phyloP scores from a whole-genome alignment of 2,329 filamentous ascomycete species.

The Raffaelea albimanens region DNA sequence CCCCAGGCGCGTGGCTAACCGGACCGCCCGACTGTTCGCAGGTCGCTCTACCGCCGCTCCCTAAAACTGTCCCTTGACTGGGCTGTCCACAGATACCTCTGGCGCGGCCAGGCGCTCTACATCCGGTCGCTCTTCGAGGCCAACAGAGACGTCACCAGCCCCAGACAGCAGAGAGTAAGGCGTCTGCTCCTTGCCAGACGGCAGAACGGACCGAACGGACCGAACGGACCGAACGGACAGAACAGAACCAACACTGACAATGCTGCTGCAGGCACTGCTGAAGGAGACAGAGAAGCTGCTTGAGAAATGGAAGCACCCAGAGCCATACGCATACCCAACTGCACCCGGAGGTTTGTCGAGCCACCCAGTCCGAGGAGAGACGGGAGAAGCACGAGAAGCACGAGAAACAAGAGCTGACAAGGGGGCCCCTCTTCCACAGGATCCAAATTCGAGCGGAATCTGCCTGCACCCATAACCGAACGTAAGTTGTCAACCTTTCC shows the following conservation, averaged over 20 bases:
- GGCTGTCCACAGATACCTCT: conserved; percentile 85
- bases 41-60: conserved; percentile 80
- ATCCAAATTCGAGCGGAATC: conserved; percentile 92
- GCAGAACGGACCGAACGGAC: too few relatives aligned
- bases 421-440: conserved; percentile 54
- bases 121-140: conserved; percentile 93
- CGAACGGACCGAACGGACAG: too few relatives aligned
- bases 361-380: background rate
- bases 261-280: conserved; percentile 58
- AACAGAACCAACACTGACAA: background rate
- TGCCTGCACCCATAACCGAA: conserved; percentile 69
- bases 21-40: too few relatives aligned
- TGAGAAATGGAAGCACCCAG: conserved; percentile 94
- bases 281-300: conserved; percentile 81
- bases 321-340: conserved; percentile 81
- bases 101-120: conserved; percentile 93
- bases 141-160: conserved; percentile 76
- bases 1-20: too few relatives aligned
- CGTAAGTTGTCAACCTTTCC: conserved; percentile 51
- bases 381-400: conserved; percentile 1
- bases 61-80: conserved; percentile 92
- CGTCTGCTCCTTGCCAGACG: background rate
- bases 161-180: conserved; percentile 73
- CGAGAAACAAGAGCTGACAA: conserved; percentile 5
- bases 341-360: conserved; percentile 72